Evolutionary conservation across 2,329 filamentous ascomycete species (phyloP), one percentile per base, ranked within the genome.

Genomic region (Chaetomium globosum): DNA sequence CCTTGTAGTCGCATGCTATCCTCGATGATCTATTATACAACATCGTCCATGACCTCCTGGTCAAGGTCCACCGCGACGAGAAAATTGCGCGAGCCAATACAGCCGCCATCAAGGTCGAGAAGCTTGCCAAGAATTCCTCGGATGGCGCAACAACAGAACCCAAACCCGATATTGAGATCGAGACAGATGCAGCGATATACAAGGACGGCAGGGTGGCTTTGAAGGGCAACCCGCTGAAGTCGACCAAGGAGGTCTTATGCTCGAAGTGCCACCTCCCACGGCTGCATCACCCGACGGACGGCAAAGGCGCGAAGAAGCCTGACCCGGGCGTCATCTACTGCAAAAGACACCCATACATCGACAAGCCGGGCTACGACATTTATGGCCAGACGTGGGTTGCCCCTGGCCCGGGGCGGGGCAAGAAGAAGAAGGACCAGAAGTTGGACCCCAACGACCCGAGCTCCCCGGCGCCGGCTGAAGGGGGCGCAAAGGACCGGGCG

Each of bases 341-440:
- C 83, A 91, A 91, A 77, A 87, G 88, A 69, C 87, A 89, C 67
- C 90, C 90, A 0, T 93, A 89, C 80, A 90, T 92, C 67, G 86
- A 91, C 70, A 88, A 90, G 74, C 82, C 87, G 2, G 89, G 89
- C 66, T 90, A 88, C 78, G 90, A 94, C 76, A 91, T 93, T 69
- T 93, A 93, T 76, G 90, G 89, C 59, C 91, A 93, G 77, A 91
- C 89, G 31, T 93, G 91, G 84, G 88, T 91, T 16, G 87, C 87
- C 21, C 88, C 89, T 26, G 85, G 85, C 0, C 87, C 87, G 26
- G 87, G 87, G 16, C 84, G 89, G 66, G 90, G 89, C 66, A 91
- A 90, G 80, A 91, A 90, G 81, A 92, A 89, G 83, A 92, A 91
- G 82, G 89, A 88, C 75, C 87, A 85, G 80, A 86, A 81, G 77